phyloP scores from a whole-genome alignment of 2,329 filamentous ascomycete genomes.

The Sporothrix globosa region DNA sequence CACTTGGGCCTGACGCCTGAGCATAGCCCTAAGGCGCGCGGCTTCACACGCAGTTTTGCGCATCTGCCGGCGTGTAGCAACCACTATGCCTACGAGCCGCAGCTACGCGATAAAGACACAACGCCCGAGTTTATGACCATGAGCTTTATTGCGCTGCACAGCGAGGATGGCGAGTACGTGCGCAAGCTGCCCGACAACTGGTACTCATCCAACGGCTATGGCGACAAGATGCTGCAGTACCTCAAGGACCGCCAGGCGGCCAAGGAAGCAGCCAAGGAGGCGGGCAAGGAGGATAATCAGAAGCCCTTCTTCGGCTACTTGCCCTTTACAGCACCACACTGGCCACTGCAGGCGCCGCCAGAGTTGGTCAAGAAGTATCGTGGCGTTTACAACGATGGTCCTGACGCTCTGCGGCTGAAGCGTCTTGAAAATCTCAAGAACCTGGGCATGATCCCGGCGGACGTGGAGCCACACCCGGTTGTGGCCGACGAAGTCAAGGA shows the following conservation, averaged over 20 bases:
- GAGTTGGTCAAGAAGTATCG: constrained; percentile 60
- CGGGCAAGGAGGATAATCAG: constrained; percentile 39
- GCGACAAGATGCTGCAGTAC: constrained; percentile 56
- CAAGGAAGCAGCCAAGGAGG: no score
- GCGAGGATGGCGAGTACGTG: constrained; percentile 41
- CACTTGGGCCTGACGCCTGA: constrained; percentile 8
- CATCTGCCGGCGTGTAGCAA: constrained; percentile 4
- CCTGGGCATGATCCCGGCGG: constrained; percentile 54
- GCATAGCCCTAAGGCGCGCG: background rate
- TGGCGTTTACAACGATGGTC: constrained; percentile 64
- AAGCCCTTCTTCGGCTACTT: constrained; percentile 63
- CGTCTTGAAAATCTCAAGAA: constrained; percentile 48
- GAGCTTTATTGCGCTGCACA: constrained; percentile 39
- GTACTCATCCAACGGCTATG: constrained; percentile 59
- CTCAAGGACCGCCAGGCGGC: constrained; percentile 48
- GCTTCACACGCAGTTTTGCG: constrained; percentile 1
- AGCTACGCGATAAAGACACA: background rate
- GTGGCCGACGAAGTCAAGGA: constrained; percentile 51
- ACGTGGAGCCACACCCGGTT: constrained; percentile 56
- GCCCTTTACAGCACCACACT: constrained; percentile 65
- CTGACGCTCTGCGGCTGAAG: constrained; percentile 59
- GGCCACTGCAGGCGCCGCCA: constrained; percentile 51
- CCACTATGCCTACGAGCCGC: constrained; percentile 17
- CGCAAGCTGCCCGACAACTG: constrained; percentile 44
- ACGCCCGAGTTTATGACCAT: constrained; percentile 41